Percentiles rank a stretch among this genome's conserved stretches.
These are phyloP conservation scores for Lepidium aucheri DNA, from an alignment of 345 rosid genomes.

Conservation along the genomic window DNA sequence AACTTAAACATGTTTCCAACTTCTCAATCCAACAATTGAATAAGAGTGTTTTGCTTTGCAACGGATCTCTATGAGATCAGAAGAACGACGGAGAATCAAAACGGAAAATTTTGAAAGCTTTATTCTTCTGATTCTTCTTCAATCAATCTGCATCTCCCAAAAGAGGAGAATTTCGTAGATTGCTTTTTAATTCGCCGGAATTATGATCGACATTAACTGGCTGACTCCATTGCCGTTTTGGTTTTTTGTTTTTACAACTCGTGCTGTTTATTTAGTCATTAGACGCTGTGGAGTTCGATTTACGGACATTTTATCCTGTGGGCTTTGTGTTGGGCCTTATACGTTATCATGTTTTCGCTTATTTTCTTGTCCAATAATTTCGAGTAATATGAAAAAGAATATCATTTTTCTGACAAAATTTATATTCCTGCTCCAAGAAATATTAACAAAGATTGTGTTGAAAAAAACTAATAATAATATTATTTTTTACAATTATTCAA, in stretches of 20 bases:
- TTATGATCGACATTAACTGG: slow-evolving; percentile 19
- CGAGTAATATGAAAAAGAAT: not conserved
- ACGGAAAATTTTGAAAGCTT: not conserved
- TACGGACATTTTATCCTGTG: not conserved
- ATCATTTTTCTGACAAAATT: too few relatives aligned
- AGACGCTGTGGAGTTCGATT: not conserved
- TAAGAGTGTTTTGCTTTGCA: not conserved
- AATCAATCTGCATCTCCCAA: slow-evolving; percentile 12
- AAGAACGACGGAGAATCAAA: not conserved
- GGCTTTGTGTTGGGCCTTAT: not conserved
- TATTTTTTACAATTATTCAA: not conserved
- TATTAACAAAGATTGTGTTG: too few relatives aligned
- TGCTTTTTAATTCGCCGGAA: slow-evolving; percentile 11
- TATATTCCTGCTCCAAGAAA: too few relatives aligned
- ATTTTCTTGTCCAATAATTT: not conserved
- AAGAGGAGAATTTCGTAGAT: slow-evolving; percentile 16
- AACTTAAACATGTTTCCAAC: slow-evolving; percentile 62
- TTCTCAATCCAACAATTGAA: slow-evolving; percentile 1
- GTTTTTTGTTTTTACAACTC: not conserved
- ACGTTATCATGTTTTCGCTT: not conserved
- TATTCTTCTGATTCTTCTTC: not conserved
- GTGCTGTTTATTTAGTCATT: slow-evolving; percentile 2
- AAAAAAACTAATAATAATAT: too few relatives aligned
- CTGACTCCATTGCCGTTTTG: slow-evolving; percentile 10
- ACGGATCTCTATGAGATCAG: slow-evolving; percentile 6